Evolutionary conservation across 2,329 filamentous ascomycete genomes (phyloP), one percentile per base, ranked within the genome.

Genomic region (Drechslera avenae): DNA sequence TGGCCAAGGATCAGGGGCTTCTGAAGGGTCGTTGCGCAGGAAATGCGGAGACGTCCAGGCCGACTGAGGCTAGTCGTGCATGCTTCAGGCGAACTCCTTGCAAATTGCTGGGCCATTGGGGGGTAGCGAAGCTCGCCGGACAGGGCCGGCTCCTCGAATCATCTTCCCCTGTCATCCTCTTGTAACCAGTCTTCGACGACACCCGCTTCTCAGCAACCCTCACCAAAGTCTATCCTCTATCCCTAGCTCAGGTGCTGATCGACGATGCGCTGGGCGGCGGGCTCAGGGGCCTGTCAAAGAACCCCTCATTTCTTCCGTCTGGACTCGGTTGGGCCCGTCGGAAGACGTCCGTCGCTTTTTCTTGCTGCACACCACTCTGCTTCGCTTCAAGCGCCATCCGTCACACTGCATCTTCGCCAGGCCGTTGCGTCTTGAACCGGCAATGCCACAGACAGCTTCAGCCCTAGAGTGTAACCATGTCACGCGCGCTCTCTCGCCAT

Each of bases 11-110:
- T 72, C 68, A 73, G 69, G 71, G 71, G 71, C 67, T 71, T 48
- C 59, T 67, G 50, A 63, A 67, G 66, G 68, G 69, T 67, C 68
- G 67, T 69, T 68, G 68, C 66, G 69, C 66, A 68, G 68, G 54
- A 58, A 73, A 73, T 73, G 71, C 71, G 71, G 71, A 72, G 71
- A 73, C 66, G 64, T 62, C 69, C 67, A 72, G 60, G 54, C 69
- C 66, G 59, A 71, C 61, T 66, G 47, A 64, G 69, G 66, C 68
- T 73, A 73, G 69, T 54, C 63, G 61, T 71, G 63, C 59, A 66
- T 68, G 62, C 68, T 69, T 69, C 57, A 67, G 64, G 67, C 68
- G 69, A 72, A 73, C 68, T 66, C 59, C 26, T 64, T 72, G 62
- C 66, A 72, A 72, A 68, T 72, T 71, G 67, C 62, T 64, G 63